These are phyloP conservation scores for Camellia oleifera DNA, from an alignment of 179 eudicot genomes.

Conservation along the genomic window DNA sequence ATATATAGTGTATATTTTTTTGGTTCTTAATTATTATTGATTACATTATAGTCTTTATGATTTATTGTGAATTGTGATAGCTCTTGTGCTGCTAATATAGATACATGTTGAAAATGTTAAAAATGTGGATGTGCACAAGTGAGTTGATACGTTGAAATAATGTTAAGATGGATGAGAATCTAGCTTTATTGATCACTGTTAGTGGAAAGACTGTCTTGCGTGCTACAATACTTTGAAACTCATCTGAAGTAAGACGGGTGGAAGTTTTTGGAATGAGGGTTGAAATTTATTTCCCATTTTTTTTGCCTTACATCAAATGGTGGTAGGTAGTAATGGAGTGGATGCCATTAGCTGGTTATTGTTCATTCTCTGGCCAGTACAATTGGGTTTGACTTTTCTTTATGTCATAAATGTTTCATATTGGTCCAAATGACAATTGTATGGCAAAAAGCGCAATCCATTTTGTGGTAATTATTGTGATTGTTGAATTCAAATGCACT, in stretches of 20 bases:
- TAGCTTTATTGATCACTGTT: background rate
- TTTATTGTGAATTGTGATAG: background rate
- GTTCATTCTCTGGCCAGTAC: background rate
- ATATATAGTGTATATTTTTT: background rate
- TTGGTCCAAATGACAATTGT: background rate
- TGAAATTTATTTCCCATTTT: background rate
- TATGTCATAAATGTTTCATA: background rate
- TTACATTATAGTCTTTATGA: too few species aligned
- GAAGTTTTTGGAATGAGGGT: background rate
- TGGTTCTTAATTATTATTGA: too few species aligned
- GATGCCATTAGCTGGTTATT: too few species aligned
- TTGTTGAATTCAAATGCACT: background rate
- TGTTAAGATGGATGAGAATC: background rate
- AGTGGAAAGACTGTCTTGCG: background rate
- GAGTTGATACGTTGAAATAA: background rate
- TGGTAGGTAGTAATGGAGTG: too few species aligned
- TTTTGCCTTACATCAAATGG: background rate
- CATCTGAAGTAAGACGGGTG: too few species aligned
- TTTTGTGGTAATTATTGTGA: slow-evolving; percentile 7
- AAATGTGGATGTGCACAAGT: too few species aligned
- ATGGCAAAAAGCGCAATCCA: background rate
- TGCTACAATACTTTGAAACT: background rate
- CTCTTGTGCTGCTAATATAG: background rate
- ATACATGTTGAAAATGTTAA: background rate
- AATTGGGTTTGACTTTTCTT: slow-evolving; percentile 15